These are phyloP conservation scores for Aspergillus wentii DNA, from an alignment of 495 filamentous ascomycete genomes.

Conservation along the genomic window DNA sequence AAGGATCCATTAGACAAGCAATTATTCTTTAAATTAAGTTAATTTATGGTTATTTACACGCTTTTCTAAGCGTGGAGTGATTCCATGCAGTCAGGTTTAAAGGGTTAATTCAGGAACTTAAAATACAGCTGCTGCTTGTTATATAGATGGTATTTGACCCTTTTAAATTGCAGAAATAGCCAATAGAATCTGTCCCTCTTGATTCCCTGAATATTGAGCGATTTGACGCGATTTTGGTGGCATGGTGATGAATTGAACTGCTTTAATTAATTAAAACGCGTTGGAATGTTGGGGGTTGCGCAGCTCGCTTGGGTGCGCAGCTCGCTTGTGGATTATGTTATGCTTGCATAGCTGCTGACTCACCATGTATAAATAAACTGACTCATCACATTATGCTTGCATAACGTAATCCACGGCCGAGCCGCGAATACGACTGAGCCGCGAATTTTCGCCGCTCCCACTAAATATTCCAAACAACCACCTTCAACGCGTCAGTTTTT, in stretches of 20 bases:
- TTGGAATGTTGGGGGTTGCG: too few species aligned
- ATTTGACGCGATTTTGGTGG: constrained; percentile 23
- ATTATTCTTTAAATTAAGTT: constrained; percentile 16
- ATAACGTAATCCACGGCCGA: constrained; percentile 1
- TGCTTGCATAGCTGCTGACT: background rate
- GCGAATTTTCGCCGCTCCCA: background rate
- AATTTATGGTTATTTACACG: background rate
- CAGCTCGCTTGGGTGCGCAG: too few species aligned
- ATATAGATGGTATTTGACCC: background rate
- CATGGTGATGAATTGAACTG: constrained; percentile 25
- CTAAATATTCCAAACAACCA: background rate
- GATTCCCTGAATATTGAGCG: background rate
- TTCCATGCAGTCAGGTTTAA: background rate
- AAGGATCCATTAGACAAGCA: constrained; percentile 24
- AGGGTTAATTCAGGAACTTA: background rate
- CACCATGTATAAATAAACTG: background rate
- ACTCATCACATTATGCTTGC: background rate
- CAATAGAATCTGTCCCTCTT: background rate
- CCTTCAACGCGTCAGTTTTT: background rate
- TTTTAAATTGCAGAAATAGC: background rate
- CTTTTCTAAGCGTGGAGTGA: background rate
- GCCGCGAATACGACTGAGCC: too few species aligned
- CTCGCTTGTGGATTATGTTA: too few species aligned
- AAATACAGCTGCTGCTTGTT: background rate
- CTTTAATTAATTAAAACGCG: background rate